Conservation (phyloP, 768 basidiomycete species). For the Daedaleopsis sinensis region DNA sequence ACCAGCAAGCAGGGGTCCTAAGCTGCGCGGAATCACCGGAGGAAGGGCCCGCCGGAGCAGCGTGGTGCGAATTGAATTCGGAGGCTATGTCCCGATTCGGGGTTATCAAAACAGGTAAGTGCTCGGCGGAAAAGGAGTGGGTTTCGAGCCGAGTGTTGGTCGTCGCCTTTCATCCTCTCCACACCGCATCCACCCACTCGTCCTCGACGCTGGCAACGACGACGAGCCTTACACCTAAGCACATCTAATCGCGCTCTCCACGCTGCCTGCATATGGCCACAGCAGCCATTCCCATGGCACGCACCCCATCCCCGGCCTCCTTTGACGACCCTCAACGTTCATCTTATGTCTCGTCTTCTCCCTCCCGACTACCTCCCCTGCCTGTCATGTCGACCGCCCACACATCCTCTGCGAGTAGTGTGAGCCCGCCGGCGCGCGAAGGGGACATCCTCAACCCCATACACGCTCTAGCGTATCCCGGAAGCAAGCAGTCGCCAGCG, state of each 20-base stretch:
- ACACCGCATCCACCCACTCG: slow-evolving; percentile 2
- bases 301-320: slow-evolving; percentile 10
- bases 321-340: slow-evolving; percentile 12
- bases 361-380: slow-evolving; percentile 8
- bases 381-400: background rate
- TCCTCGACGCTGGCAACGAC: slow-evolving; percentile 17
- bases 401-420: background rate
- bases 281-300: slow-evolving; percentile 6
- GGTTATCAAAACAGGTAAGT: too few species aligned
- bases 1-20: too few species aligned
- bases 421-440: slow-evolving; percentile 33
- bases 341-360: slow-evolving; percentile 11
- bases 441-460: slow-evolving; percentile 35
- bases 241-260: background rate
- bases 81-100: too few species aligned
- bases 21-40: too few species aligned
- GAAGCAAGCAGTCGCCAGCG: slow-evolving; percentile 30
- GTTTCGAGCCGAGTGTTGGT: background rate
- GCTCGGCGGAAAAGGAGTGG: too few species aligned
- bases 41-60: too few species aligned
- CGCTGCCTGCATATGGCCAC: slow-evolving; percentile 7
- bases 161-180: background rate
- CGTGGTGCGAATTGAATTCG: too few species aligned
- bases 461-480: slow-evolving; percentile 33
- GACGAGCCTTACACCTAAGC: background rate